Evolutionary conservation across 1,284 basidiomycete species (phyloP), one percentile per base, ranked within the genome.

Genomic region (Grifola frondosa): DNA sequence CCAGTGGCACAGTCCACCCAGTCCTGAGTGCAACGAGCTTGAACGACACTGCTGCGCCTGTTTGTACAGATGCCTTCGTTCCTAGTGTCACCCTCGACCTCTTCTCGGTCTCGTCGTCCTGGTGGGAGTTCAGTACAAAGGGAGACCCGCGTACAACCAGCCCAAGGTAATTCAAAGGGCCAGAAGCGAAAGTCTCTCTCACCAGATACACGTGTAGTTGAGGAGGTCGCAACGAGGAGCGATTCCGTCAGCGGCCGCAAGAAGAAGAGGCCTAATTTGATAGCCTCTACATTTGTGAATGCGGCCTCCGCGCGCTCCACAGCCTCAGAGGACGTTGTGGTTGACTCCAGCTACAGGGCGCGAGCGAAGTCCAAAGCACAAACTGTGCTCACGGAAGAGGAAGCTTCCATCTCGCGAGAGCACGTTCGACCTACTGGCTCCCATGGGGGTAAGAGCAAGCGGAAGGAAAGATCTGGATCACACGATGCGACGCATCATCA

Each of bases 111-210:
- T n/a, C n/a, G n/a, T n/a, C n/a, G n/a, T n/a, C n/a, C n/a, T n/a
- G n/a, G n/a, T n/a, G n/a, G n/a, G n/a, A n/a, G n/a, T n/a, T n/a
- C n/a, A n/a, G n/a, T n/a, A n/a, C n/a, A n/a, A n/a, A n/a, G n/a
- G n/a, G n/a, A n/a, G n/a, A n/a, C n/a, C n/a, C n/a, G n/a, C n/a
- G n/a, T n/a, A n/a, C n/a, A n/a, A n/a, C n/a, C n/a, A n/a, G n/a
- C n/a, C n/a, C n/a, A n/a, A n/a, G n/a, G n/a, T n/a, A n/a, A n/a
- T n/a, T n/a, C n/a, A n/a, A n/a, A n/a, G n/a, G n/a, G n/a, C n/a
- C n/a, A n/a, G n/a, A n/a, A n/a, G n/a, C 52, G 53, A 32, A 61
- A 56, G 48, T 59, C 59, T 4, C 59, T 53, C 22, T 61, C 59
- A 4, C 59, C 59, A 16, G 59, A 59, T 8, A 21, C 49, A 32